phyloP scores from a whole-genome alignment of 2,329 filamentous ascomycete species.

The Pleomassaria siparia region DNA sequence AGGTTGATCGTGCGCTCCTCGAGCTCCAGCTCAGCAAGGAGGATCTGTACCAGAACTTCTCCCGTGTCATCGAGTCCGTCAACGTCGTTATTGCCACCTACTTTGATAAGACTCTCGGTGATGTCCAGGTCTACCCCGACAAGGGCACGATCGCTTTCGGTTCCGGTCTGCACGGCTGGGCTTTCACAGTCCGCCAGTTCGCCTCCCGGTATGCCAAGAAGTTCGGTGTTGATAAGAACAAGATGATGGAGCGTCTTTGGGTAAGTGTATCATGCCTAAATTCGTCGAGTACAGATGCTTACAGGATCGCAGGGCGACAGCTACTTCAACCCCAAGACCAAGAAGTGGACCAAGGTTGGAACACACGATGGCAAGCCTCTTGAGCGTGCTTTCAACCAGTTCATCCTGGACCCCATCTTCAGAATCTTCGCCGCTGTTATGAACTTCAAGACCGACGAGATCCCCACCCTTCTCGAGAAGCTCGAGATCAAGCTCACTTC shows the following conservation, averaged over 20 bases:
- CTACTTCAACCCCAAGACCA: conserved; percentile 99
- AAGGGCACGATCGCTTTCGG: conserved; percentile 98
- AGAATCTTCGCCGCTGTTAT: conserved; percentile 95
- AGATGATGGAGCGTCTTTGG: conserved; percentile 99
- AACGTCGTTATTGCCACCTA: conserved; percentile 99
- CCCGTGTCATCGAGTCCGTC: conserved; percentile 98
- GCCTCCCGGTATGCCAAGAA: conserved; percentile 97
- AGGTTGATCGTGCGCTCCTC: conserved; percentile 99
- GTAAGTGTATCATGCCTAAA: conserved; percentile 51
- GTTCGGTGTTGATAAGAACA: conserved; percentile 99
- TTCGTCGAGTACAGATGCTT: conserved; percentile 19
- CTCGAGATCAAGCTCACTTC: conserved; percentile 85
- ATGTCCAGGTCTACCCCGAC: conserved; percentile 98
- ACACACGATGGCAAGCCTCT: conserved; percentile 83
- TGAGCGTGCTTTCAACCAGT: conserved; percentile 99
- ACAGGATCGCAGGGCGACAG: conserved; percentile 71
- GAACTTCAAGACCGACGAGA: conserved; percentile 98
- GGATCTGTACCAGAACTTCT: conserved; percentile 99
- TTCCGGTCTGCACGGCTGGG: conserved; percentile 99
- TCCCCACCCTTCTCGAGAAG: conserved; percentile 81
- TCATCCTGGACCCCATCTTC: conserved; percentile 99
- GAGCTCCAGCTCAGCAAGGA: conserved; percentile 99
- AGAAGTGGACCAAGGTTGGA: conserved; percentile 97
- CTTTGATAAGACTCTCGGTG: conserved; percentile 93
- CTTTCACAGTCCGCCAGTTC: conserved; percentile 98